phyloP scores from a whole-genome alignment of 179 eudicot genomes.

The Sideroxylon spinosum region DNA sequence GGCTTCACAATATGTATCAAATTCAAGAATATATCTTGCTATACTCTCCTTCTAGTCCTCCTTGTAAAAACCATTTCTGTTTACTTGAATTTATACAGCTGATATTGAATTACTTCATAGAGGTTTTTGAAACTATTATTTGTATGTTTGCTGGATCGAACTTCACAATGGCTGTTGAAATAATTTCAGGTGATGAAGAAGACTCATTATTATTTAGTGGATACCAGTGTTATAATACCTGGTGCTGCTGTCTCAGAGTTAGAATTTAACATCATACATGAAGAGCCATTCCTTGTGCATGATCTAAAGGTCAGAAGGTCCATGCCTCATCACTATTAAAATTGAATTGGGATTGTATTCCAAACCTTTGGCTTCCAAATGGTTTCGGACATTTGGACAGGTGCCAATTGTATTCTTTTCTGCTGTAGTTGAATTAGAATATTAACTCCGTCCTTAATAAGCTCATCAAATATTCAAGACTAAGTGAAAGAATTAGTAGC shows the following conservation, averaged over 20 bases:
- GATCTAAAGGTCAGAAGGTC: conserved; percentile 57
- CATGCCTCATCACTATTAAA: background rate
- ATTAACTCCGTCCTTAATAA: too few relatives aligned
- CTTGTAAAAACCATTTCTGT: background rate
- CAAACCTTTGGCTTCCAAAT: background rate
- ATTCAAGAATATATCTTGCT: background rate
- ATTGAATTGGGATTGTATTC: background rate
- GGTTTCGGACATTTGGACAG: background rate
- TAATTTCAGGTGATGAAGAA: conserved; percentile 94
- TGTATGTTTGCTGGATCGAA: background rate
- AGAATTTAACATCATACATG: conserved; percentile 75
- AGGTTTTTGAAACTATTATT: background rate
- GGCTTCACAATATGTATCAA: background rate
- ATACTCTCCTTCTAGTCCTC: background rate
- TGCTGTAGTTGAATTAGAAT: too few relatives aligned
- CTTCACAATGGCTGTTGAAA: background rate
- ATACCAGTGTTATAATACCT: conserved; percentile 67
- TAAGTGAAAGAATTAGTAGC: background rate
- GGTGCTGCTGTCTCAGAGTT: conserved; percentile 97
- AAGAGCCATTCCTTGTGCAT: conserved; percentile 73
- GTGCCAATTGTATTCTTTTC: background rate
- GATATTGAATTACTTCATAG: background rate
- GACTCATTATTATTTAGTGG: conserved; percentile 92
- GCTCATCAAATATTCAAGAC: too few relatives aligned
- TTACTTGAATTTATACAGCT: background rate